Percentiles rank a stretch among this genome's conserved stretches.
Conservation (phyloP, 2,329 filamentous ascomycete genomes). For the Hyphodiscus sp. region DNA sequence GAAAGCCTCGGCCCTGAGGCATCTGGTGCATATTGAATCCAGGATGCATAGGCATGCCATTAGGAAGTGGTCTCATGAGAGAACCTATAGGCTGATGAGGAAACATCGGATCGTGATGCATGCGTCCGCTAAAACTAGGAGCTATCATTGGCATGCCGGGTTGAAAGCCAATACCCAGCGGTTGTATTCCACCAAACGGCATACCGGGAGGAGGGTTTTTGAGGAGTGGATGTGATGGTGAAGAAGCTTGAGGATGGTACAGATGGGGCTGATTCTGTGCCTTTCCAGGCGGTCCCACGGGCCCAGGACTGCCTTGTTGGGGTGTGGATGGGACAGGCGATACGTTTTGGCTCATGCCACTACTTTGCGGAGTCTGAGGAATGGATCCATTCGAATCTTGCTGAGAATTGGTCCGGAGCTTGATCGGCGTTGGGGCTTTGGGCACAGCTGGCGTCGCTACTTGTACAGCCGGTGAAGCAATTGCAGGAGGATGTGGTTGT, state of each 20-base stretch:
- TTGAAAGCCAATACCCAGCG: conserved; percentile 51
- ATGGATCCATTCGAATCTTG: conserved; percentile 63
- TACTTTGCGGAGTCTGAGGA: conserved; percentile 63
- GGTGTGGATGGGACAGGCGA: conserved; percentile 58
- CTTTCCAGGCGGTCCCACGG: conserved; percentile 58
- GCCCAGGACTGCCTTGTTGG: conserved; percentile 57
- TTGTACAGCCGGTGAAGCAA: conserved; percentile 73
- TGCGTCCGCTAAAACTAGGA: conserved; percentile 37
- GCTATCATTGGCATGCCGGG: conserved; percentile 34
- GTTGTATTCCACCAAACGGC: conserved; percentile 41
- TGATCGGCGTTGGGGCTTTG: conserved; percentile 75
- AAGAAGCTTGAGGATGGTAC: conserved; percentile 56
- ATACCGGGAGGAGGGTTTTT: conserved; percentile 54
- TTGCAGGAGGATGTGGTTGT: conserved; percentile 49
- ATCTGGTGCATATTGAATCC: conserved; percentile 57
- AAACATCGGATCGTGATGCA: conserved; percentile 46
- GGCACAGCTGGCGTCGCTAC: conserved; percentile 75
- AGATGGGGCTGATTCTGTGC: conserved; percentile 42
- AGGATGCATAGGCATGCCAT: conserved; percentile 47
- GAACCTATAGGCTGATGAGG: conserved; percentile 45
- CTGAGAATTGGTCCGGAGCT: conserved; percentile 63
- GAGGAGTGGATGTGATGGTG: conserved; percentile 51
- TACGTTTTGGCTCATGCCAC: conserved; percentile 46
- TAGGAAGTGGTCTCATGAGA: conserved; percentile 47
- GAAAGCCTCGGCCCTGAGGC: conserved; percentile 39